Conservation (phyloP, 1,139 yeast genomes). For the Suhomyces atakaporum region DNA sequence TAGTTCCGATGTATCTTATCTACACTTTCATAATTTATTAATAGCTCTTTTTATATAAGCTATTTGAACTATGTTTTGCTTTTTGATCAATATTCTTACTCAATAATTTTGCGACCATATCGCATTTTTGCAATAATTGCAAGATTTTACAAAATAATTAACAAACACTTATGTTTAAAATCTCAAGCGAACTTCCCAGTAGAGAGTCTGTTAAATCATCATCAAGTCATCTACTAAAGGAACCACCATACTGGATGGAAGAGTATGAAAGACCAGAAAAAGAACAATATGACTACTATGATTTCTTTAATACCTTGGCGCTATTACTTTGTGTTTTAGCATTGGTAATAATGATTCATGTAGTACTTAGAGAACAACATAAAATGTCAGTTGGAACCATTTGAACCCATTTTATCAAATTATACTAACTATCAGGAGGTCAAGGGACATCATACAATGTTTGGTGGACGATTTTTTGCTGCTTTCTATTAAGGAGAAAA, state of each 20-base stretch:
- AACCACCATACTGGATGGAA: conserved; percentile 1
- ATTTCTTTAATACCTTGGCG: conserved; percentile 1
- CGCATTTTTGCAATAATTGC: neutral
- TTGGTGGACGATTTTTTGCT: conserved; percentile 10
- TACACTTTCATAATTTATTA: too few relatives aligned
- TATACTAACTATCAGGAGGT: conserved; percentile 4
- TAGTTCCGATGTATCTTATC: too few relatives aligned
- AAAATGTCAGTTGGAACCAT: neutral
- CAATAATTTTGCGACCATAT: too few relatives aligned
- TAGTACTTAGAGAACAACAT: neutral
- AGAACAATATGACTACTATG: conserved; percentile 1
- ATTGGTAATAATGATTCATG: neutral
- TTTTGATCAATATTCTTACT: too few relatives aligned
- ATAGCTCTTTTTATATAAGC: too few relatives aligned
- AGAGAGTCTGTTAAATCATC: neutral
- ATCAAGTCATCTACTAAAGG: neutral
- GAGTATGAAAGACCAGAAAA: neutral
- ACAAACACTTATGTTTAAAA: too few relatives aligned
- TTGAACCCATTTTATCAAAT: neutral
- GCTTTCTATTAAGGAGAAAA: conserved; percentile 8
- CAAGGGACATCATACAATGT: conserved; percentile 5
- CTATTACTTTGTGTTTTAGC: neutral
- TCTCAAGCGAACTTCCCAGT: neutral
- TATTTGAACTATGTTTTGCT: too few relatives aligned
- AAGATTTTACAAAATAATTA: neutral